Conservation (phyloP, 2,329 filamentous ascomycete genomes). For the Orbilia blumenaviensis region DNA sequence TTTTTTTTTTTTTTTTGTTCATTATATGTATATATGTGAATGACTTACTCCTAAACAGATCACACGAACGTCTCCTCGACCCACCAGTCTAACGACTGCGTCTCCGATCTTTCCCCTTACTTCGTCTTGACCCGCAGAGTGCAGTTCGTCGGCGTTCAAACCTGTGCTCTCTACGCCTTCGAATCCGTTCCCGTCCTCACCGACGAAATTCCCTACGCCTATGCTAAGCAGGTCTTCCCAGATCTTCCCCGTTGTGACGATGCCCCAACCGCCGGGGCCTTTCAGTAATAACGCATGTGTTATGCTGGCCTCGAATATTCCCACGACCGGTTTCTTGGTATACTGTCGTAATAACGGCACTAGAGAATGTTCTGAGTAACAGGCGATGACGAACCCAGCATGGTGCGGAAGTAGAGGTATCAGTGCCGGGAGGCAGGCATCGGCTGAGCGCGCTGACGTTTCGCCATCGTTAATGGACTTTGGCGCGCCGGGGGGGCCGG, state of each 20-base stretch:
- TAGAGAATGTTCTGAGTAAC: constrained; percentile 85
- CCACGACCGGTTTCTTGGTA: constrained; percentile 69
- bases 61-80: constrained; percentile 67
- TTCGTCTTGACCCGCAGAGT: constrained; percentile 72
- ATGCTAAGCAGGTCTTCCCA: constrained; percentile 78
- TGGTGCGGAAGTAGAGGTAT: constrained; percentile 59
- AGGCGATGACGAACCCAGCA: constrained; percentile 85
- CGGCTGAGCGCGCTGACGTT: constrained; percentile 52
- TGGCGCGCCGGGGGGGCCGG: constrained; percentile 54
- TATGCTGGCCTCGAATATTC: constrained; percentile 89
- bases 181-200: constrained; percentile 66
- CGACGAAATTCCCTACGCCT: constrained; percentile 73
- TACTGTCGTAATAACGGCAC: constrained; percentile 68
- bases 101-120: constrained; percentile 73
- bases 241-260: constrained; percentile 84
- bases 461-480: constrained; percentile 55
- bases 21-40: constrained; percentile 1
- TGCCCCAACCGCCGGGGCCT: constrained; percentile 71
- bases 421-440: constrained; percentile 53
- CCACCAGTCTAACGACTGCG: constrained; percentile 71
- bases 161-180: constrained; percentile 85
- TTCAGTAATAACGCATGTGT: constrained; percentile 70
- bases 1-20: not conserved
- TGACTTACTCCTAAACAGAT: constrained; percentile 74
- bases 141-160: constrained; percentile 79